Evolutionary conservation across 1,139 yeast genomes (phyloP).

Genomic region (Kurtzmaniella quercitrusa): DNA sequence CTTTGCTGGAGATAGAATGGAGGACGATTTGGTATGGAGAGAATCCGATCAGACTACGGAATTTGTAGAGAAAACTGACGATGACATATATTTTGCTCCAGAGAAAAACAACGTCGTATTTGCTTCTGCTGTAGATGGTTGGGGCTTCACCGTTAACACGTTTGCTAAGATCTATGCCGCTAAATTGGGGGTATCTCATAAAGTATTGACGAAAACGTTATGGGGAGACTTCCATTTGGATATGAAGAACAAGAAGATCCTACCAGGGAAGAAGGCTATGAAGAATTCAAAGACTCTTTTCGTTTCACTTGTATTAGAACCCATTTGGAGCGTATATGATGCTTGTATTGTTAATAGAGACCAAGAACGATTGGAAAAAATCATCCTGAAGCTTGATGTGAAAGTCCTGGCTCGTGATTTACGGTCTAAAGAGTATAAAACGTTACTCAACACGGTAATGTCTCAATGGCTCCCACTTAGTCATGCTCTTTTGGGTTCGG

Average conservation of each 20-base stretch:
- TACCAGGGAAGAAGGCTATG: constrained; percentile 53
- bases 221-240: constrained; percentile 96
- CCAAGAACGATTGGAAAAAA: constrained; percentile 68
- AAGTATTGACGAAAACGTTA: constrained; percentile 74
- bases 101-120: constrained; percentile 88
- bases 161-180: constrained; percentile 83
- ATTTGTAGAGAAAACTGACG: constrained; percentile 73
- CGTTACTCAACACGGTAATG: constrained; percentile 63
- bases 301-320: constrained; percentile 83
- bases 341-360: constrained; percentile 63
- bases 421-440: constrained; percentile 71
- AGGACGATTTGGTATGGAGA: constrained; percentile 81
- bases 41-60: constrained; percentile 50
- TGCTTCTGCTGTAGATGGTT: constrained; percentile 93
- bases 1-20: constrained; percentile 91
- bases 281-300: constrained; percentile 68
- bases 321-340: constrained; percentile 88
- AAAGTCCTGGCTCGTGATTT: constrained; percentile 73
- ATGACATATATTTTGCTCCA: constrained; percentile 85
- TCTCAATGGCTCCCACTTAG: constrained; percentile 95
- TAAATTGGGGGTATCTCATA: constrained; percentile 79
- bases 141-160: constrained; percentile 93
- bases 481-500: constrained; percentile 77
- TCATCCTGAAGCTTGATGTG: constrained; percentile 65
- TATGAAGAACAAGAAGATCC: constrained; percentile 80